Conservation (phyloP, 2,329 filamentous ascomycete genomes). For the Trichoderma hamatum region DNA sequence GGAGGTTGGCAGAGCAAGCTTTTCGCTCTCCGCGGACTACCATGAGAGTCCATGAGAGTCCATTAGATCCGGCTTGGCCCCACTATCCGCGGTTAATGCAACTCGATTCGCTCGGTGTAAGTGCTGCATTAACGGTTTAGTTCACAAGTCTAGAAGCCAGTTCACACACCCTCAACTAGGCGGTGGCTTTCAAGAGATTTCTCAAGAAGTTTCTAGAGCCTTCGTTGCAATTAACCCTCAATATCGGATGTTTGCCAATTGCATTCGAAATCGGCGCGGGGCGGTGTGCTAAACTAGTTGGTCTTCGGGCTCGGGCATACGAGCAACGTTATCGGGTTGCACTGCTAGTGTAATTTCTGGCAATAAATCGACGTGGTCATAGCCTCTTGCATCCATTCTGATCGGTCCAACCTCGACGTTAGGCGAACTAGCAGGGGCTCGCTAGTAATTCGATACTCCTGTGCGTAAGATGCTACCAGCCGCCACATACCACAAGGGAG, state of each 20-base stretch:
- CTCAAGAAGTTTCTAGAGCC: slow-evolving; percentile 13
- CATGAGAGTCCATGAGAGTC: not conserved
- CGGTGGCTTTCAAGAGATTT: not conserved
- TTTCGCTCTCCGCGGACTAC: not conserved
- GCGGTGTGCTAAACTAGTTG: not conserved
- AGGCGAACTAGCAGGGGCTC: not conserved
- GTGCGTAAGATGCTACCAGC: slow-evolving; percentile 11
- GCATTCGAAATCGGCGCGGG: not conserved
- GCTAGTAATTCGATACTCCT: not conserved
- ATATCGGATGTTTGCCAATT: not conserved
- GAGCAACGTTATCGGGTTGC: not conserved
- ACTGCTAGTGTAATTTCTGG: not conserved
- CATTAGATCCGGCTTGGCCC: not conserved
- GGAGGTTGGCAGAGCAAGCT: too few relatives aligned
- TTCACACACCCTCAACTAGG: not conserved
- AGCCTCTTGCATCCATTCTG: not conserved
- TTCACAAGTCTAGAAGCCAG: not conserved
- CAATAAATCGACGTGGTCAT: not conserved
- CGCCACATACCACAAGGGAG: not conserved
- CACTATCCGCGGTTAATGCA: slow-evolving; percentile 4
- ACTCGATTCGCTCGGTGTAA: slow-evolving; percentile 1
- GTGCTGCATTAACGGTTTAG: not conserved
- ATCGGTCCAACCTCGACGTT: slow-evolving; percentile 9
- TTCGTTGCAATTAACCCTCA: not conserved
- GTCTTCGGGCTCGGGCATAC: not conserved